phyloP scores from a whole-genome alignment of 257 asterid genomes.

The Solanum etuberosum region DNA sequence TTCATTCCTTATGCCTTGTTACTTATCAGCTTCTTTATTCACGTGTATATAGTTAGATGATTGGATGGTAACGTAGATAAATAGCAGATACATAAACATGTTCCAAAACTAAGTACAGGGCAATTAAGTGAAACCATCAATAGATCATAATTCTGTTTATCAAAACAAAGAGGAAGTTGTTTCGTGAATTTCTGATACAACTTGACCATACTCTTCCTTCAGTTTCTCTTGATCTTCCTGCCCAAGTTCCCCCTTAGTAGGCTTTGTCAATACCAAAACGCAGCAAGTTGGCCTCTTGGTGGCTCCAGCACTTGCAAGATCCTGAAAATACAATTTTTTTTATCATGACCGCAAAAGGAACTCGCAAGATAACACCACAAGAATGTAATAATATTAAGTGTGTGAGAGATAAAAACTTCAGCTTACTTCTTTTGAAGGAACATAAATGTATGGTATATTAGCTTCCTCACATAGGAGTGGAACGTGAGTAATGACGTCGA shows the following conservation, averaged over 20 bases:
- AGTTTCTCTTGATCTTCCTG: constrained; percentile 65
- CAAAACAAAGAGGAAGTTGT: constrained; percentile 38
- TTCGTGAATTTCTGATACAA: constrained; percentile 44
- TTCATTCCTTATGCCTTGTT: background rate
- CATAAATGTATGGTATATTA: constrained; percentile 68
- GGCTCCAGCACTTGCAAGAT: constrained; percentile 86
- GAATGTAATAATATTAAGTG: background rate
- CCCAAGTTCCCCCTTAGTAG: constrained; percentile 56
- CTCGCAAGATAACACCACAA: background rate
- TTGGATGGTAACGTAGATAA: background rate
- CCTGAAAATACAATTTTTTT: constrained; percentile 27
- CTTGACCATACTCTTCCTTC: constrained; percentile 61
- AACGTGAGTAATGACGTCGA: constrained; percentile 87
- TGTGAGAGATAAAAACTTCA: background rate
- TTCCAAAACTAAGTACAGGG: background rate
- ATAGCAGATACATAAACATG: background rate
- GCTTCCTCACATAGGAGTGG: constrained; percentile 85
- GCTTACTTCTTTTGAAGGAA: constrained; percentile 84
- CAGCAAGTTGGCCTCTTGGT: constrained; percentile 95
- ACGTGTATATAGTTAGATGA: background rate
- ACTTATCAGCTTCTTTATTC: background rate
- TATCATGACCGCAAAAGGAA: background rate
- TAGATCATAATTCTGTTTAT: background rate
- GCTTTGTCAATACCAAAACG: constrained; percentile 67
- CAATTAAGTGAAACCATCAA: background rate